Base-by-base conservation (phyloP, 331 rosid genomes). In the Arachis monticola region DNA sequence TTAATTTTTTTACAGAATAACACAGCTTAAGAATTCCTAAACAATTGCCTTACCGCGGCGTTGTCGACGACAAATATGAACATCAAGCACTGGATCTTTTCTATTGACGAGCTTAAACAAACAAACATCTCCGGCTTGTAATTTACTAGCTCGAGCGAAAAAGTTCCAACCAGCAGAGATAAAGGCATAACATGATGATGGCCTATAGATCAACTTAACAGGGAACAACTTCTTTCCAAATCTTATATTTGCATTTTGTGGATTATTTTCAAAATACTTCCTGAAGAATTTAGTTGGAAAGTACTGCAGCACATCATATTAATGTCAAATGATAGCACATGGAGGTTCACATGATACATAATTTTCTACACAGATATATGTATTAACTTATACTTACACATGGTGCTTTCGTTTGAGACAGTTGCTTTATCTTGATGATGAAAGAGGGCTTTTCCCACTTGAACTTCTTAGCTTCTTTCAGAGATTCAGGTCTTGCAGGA, bases 101-200 rank as follows among this genome's bases (percentile, higher is more conserved):
- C 10, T 8, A 22, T 51, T 51, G n/a, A 51, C 3, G 13, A 51
- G 17, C 56, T 51, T 13, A 51, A 51, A 51, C 1, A 51, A 11
- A n/a, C 84, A 62, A 41, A 40, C 70, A 58, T 81, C 81, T 47
- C 81, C 72, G 5, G 8, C 66, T 17, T 12, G 48, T 17, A 76
- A 10, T 47, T 17, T 8, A 41, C 77, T 76, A 7, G 67, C 75
- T 53, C 7, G 12, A 8, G n/a, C 60, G 70, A 81, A 81, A 2
- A n/a, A 2, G 1, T 0, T 0, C 77, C 74, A 51, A 12, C 56
- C 56, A 2, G 56, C 17, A 2, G 56, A 51, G 17, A 51, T 51
- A 51, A 10, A 3, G 17, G 56, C 56, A 10, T 3, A 0, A 10
- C 14, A 3, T 6, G 3, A 10, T 1, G 5, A 10, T 12, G 56